Evolutionary conservation across 2,329 filamentous ascomycete genomes (phyloP), one percentile per base, ranked within the genome.

Genomic region (Fusarium sp.): DNA sequence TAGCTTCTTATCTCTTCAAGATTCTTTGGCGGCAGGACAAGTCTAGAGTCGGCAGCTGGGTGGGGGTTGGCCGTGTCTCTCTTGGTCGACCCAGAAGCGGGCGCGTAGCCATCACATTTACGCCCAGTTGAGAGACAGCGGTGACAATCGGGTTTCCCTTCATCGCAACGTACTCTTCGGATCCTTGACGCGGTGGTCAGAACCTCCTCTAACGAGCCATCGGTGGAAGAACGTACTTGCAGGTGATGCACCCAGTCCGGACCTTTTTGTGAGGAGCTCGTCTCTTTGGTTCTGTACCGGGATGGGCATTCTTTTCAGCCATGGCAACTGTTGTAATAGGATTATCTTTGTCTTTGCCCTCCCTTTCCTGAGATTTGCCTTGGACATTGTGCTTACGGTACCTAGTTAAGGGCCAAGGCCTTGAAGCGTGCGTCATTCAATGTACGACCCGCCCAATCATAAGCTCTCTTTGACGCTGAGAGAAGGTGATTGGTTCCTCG

Each of bases 1-100:
- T 67, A 67, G 20, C 58, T 67, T 6, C 65, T 35, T 12, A 67
- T 38, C 45, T 67, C 69, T 35, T 45, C n/a, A 14, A 20, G 50
- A 27, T n/a, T 64, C 37, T 57, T 64, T 4, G 35, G 35, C 4
- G 47, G 61, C 8, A 64, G 30, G 20, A 64, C 47, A 22, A 64
- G 35, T 52, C 40, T 64, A 6, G 61, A 52, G n/a, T 35, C 32
- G 33, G n/a, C 12, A 6, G 30, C 4, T 43, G 22, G 22, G 22
- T 32, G 52, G 11, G 52, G 6, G n/a, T 22, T 20, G 43, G 9
- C 6, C 4, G 9, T 17, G 22, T 27, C 14, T 50, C 8, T 50
- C 22, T 56, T 32, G 52, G 20, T 14, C 20, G 17, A 15, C 17
- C 20, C 14, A 37, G n/a, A 22, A 14, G n/a, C 32, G 17, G n/a